Conservation (phyloP, 108 stramenopile species). For the Pseudonitzschia pungens region DNA sequence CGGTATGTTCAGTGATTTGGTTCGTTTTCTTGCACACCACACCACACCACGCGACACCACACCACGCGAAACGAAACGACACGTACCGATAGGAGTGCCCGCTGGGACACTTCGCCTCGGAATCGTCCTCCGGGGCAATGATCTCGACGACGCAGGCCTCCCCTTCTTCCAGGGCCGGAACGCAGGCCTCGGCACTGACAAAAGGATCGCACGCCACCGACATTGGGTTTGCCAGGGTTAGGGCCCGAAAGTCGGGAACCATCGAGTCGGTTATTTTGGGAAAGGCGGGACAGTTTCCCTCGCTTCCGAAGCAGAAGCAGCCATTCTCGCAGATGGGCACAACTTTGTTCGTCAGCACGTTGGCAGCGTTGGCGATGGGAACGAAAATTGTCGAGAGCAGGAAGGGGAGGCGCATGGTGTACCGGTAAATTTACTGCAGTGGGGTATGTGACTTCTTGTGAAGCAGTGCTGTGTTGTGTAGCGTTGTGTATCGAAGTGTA, state of each 20-base stretch:
- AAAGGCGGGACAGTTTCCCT: too few relatives aligned
- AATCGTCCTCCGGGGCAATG: not conserved
- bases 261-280: too few relatives aligned
- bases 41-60: too few relatives aligned
- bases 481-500: too few relatives aligned
- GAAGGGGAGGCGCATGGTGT: too few relatives aligned
- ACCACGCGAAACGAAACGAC: not conserved
- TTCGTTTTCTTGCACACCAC: too few relatives aligned
- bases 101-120: not conserved
- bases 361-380: too few relatives aligned
- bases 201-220: constrained; percentile 5
- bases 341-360: not conserved
- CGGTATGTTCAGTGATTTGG: too few relatives aligned
- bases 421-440: too few relatives aligned
- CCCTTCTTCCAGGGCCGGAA: not conserved
- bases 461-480: too few relatives aligned
- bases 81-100: constrained; percentile 9
- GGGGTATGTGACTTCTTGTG: too few relatives aligned
- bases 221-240: constrained; percentile 7
- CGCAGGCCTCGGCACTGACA: not conserved
- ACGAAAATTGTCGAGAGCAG: too few relatives aligned
- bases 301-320: constrained; percentile 1
- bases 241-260: not conserved
- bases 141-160: constrained; percentile 19
- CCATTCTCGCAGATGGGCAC: not conserved